Percentiles rank a stretch among this genome's conserved stretches.
Conservation (phyloP, 306 rosid species). For the Pachyrhizus erosus region DNA sequence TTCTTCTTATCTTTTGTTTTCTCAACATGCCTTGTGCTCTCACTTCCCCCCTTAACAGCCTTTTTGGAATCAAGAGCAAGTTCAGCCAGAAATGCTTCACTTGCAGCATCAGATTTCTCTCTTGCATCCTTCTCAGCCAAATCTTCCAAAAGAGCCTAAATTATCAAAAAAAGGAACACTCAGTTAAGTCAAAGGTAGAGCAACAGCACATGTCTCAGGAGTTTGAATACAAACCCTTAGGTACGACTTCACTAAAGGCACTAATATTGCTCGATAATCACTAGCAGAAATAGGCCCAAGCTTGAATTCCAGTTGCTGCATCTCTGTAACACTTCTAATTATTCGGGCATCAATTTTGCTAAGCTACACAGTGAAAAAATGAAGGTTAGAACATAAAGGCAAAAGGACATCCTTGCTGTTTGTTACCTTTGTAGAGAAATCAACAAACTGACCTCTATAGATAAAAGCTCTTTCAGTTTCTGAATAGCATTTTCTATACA, state of each 20-base stretch:
- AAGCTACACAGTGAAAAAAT: conserved; percentile 66
- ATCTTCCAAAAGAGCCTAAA: conserved; percentile 84
- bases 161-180: conserved; percentile 34
- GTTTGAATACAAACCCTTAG: conserved; percentile 76
- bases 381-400: conserved; percentile 46
- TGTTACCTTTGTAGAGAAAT: conserved; percentile 31
- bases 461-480: conserved; percentile 81
- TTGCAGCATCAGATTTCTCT: conserved; percentile 91
- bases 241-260: conserved; percentile 89
- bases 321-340: conserved; percentile 72
- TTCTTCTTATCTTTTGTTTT: conserved; percentile 89
- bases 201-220: conserved; percentile 29
- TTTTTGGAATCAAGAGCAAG: conserved; percentile 91
- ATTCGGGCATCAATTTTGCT: conserved; percentile 85
- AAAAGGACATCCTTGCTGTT: conserved; percentile 35
- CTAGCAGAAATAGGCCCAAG: conserved; percentile 79
- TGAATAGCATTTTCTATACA: conserved; percentile 83
- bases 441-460: conserved; percentile 75
- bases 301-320: conserved; percentile 88
- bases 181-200: conserved; percentile 35
- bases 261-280: conserved; percentile 80
- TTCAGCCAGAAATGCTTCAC: conserved; percentile 97
- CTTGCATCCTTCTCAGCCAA: conserved; percentile 96
- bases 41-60: conserved; percentile 74
- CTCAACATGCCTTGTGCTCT: conserved; percentile 66